phyloP scores from a whole-genome alignment of 306 rosid genomes.

The Corylus avellana region DNA sequence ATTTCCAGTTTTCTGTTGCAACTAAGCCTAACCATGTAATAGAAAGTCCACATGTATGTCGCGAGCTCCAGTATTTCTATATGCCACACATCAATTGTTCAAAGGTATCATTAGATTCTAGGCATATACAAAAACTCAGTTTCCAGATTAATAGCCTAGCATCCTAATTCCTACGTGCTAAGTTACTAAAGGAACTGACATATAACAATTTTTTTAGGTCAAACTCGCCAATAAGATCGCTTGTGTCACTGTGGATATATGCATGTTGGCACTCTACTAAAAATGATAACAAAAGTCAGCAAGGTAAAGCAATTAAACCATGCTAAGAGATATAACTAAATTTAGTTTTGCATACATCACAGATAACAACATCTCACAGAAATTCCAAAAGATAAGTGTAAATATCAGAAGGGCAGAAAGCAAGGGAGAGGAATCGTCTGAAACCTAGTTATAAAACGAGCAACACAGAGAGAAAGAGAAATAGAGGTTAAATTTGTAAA shows the following conservation, averaged over 20 bases:
- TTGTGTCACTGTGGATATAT: neutral
- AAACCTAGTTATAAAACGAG: neutral
- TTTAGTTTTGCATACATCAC: neutral
- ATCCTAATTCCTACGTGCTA: neutral
- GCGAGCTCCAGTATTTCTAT: neutral
- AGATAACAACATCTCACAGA: neutral
- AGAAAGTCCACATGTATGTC: neutral
- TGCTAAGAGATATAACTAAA: neutral
- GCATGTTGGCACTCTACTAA: neutral
- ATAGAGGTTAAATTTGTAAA: constrained; percentile 4
- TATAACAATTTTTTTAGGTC: neutral
- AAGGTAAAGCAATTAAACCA: neutral
- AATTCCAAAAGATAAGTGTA: neutral
- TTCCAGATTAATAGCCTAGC: neutral
- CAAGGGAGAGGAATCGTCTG: neutral
- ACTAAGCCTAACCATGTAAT: constrained; percentile 1
- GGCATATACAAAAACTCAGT: neutral
- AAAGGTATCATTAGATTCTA: neutral
- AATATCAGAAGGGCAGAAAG: neutral
- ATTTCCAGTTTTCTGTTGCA: neutral
- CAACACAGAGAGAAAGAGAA: neutral
- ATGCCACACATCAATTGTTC: neutral
- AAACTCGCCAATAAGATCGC: neutral
- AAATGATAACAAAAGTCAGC: neutral
- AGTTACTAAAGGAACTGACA: neutral